phyloP scores from a whole-genome alignment of 106 monocot genomes.

The Narthecium ossifragum region DNA sequence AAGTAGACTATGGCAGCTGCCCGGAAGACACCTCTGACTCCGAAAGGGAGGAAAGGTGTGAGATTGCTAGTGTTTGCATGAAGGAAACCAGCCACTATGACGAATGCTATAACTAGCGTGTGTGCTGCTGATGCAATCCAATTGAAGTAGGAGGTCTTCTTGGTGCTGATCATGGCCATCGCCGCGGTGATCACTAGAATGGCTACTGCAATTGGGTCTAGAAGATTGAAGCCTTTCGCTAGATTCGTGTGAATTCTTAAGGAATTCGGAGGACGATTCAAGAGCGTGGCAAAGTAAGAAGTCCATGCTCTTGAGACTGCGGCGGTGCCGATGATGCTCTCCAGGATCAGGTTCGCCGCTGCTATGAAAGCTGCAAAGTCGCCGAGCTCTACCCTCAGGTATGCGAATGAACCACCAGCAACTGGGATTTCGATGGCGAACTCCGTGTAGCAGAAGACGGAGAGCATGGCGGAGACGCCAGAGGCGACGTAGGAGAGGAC shows the following conservation, averaged over 20 bases:
- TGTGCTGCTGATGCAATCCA: slow-evolving; percentile 41
- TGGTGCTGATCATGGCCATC: slow-evolving; percentile 35
- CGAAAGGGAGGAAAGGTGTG: slow-evolving; percentile 58
- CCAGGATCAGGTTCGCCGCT: slow-evolving; percentile 48
- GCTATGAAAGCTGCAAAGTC: slow-evolving; percentile 57
- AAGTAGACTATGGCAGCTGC: slow-evolving; percentile 68
- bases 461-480: slow-evolving; percentile 65
- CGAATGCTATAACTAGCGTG: slow-evolving; percentile 44
- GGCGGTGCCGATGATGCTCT: slow-evolving; percentile 39
- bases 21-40: slow-evolving; percentile 48
- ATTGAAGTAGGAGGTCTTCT: slow-evolving; percentile 46
- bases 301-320: slow-evolving; percentile 45
- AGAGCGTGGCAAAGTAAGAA: slow-evolving; percentile 34
- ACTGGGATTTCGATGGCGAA: slow-evolving; percentile 77
- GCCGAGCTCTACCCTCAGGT: slow-evolving; percentile 69
- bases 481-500: slow-evolving; percentile 57
- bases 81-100: slow-evolving; percentile 43
- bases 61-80: slow-evolving; percentile 45
- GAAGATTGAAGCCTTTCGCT: slow-evolving; percentile 43
- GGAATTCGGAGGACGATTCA: slow-evolving; percentile 19
- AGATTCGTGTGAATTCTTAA: slow-evolving; percentile 33
- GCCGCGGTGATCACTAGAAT: slow-evolving; percentile 31
- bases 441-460: slow-evolving; percentile 82
- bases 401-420: slow-evolving; percentile 69
- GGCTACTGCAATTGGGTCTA: slow-evolving; percentile 64